Evolutionary conservation across 805 yeast genomes (phyloP).

Genomic region (Myxozyma geophila): DNA sequence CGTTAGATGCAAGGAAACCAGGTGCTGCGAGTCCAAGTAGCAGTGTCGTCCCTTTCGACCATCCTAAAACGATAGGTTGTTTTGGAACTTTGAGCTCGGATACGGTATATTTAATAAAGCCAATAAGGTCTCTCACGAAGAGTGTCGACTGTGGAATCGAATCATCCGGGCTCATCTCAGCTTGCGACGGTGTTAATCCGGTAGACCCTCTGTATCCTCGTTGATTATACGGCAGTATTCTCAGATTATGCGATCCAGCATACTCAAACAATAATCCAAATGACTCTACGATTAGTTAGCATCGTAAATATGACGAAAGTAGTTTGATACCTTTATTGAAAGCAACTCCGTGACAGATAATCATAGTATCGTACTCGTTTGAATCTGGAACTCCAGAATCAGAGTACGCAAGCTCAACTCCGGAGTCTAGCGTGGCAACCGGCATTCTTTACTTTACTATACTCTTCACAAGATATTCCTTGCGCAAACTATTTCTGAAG

Average conservation of each 20-base stretch:
- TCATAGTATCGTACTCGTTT: conserved; percentile 8
- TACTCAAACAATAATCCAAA: background rate
- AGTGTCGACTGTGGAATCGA: background rate
- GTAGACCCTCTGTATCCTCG: conserved; percentile 16
- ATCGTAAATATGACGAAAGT: background rate
- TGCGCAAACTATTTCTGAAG: too few relatives aligned
- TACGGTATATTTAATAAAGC: background rate
- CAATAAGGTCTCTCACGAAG: conserved; percentile 10
- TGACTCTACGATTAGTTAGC: background rate
- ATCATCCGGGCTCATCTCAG: conserved; percentile 1
- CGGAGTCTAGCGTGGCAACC: conserved; percentile 4
- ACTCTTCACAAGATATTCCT: too few relatives aligned
- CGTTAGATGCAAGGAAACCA: conserved; percentile 6
- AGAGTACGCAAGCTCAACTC: conserved; percentile 8
- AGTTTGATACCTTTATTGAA: conserved; percentile 11
- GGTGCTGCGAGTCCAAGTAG: conserved; percentile 8
- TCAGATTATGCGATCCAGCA: conserved; percentile 1
- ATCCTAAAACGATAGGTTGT: conserved; percentile 12
- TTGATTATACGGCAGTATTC: conserved; percentile 16
- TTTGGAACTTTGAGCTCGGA: background rate
- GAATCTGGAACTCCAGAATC: conserved; percentile 11
- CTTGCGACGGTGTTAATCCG: background rate
- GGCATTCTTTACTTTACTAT: background rate
- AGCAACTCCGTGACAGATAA: conserved; percentile 13
- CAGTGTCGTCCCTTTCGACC: conserved; percentile 19